Percentiles rank a stretch among this genome's conserved stretches.
These are phyloP conservation scores for Handroanthus guayacan DNA, from an alignment of 257 asterid genomes.

Conservation along the genomic window DNA sequence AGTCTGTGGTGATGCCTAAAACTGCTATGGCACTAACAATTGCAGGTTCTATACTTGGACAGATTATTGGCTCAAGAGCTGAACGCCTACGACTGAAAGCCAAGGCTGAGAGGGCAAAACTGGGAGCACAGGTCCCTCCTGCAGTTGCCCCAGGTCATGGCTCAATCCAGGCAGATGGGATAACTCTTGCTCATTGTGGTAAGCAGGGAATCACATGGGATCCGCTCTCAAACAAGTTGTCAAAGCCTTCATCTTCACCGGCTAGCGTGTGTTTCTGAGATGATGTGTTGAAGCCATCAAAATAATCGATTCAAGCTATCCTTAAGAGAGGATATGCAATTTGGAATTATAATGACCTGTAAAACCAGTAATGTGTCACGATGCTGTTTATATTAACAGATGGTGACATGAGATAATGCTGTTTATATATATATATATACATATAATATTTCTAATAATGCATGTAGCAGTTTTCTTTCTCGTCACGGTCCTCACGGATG, in stretches of 20 bases:
- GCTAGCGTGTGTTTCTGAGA: slow-evolving; percentile 63
- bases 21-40: slow-evolving; percentile 85
- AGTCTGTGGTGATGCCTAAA: slow-evolving; percentile 84
- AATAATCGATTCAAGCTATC: slow-evolving; percentile 4
- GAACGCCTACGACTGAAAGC: slow-evolving; percentile 71
- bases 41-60: slow-evolving; percentile 81
- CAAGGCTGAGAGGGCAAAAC: slow-evolving; percentile 51
- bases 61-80: slow-evolving; percentile 82
- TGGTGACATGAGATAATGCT: not conserved
- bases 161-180: slow-evolving; percentile 42
- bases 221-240: slow-evolving; percentile 40
- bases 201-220: slow-evolving; percentile 48
- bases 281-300: not conserved
- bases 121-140: slow-evolving; percentile 42
- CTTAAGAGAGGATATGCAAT: slow-evolving; percentile 11
- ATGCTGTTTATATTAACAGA: not conserved
- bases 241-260: slow-evolving; percentile 49
- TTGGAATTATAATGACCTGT: slow-evolving; percentile 20
- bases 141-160: slow-evolving; percentile 33
- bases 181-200: slow-evolving; percentile 46
- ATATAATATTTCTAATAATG: not conserved
- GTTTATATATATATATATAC: no score
- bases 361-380: not conserved
- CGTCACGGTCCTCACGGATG: no score
- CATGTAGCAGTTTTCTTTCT: not conserved